Base-by-base conservation (phyloP, 2,329 filamentous ascomycete genomes). In the Kalaharituber pfeilii region DNA sequence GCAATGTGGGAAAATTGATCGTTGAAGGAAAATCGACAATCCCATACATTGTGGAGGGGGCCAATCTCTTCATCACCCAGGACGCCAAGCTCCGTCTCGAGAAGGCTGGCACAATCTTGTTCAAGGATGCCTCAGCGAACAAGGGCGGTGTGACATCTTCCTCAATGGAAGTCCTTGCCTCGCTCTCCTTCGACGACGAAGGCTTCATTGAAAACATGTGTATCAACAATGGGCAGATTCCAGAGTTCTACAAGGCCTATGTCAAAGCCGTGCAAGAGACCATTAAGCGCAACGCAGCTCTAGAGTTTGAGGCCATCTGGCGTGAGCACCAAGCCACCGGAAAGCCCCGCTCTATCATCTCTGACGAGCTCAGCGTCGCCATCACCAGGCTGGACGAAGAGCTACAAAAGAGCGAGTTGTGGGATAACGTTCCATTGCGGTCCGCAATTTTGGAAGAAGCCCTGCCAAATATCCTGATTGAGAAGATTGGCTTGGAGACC, bases 261-360 rank as follows among this genome's bases (percentile, higher is more conserved):
- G 91, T 98, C 64, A 84, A 83, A 67, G 78, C 87, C 65, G 91
- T 98, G 2, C 91, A 98, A 70, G 77, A 79, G 59, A 87, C 82
- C 66, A 96, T 98, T 67, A 80, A 85, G 69, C 80, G 87, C 63
- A 98, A 98, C 63, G 91, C 91, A 2, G 75, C 79, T 15, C 79
- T 98, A 30, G 91, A 98, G 69, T 98, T 98, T 63, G 91, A 98
- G 71, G 91, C 91, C 44, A 93, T 98, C 71, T 98, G 91, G 91
- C 80, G 86, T 61, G 91, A 98, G 70, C 80, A 94, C 66, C 80
- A 91, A 69, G 71, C 81, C 67, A 94, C 85, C 1, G 84, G 86
- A 52, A 74, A 81, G 53, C 72, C 86, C 22, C 80, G 88, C 58
- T 93, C 86, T 58, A 79, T 88, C n/a, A 75, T 98, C 54, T 94